These are phyloP conservation scores for Hippophae rhamnoides DNA, from an alignment of 306 rosid species.

Conservation along the genomic window DNA sequence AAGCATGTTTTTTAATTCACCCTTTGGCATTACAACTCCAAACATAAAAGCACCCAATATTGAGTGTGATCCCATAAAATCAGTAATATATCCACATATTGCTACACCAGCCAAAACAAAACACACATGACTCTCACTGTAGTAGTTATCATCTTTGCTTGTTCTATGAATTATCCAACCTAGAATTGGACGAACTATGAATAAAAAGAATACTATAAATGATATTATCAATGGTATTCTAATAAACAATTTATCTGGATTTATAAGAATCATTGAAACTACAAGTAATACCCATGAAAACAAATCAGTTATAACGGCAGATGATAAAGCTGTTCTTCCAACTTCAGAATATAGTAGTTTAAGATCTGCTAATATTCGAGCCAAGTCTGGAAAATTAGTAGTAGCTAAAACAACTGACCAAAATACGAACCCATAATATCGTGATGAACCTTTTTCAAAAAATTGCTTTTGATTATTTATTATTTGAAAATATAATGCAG, in stretches of 20 bases:
- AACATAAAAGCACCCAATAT: slow-evolving; percentile 32
- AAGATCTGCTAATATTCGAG: slow-evolving; percentile 27
- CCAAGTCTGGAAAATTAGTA: slow-evolving; percentile 36
- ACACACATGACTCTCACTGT: slow-evolving; percentile 21
- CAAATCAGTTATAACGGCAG: slow-evolving; percentile 32
- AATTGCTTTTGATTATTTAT: background rate
- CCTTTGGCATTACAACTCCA: slow-evolving; percentile 40
- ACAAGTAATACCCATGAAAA: slow-evolving; percentile 32
- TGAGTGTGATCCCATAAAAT: slow-evolving; percentile 27
- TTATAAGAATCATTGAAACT: slow-evolving; percentile 2
- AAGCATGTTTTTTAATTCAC: slow-evolving; percentile 23
- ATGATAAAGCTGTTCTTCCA: slow-evolving; percentile 29
- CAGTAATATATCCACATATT: slow-evolving; percentile 11
- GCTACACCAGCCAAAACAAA: slow-evolving; percentile 20
- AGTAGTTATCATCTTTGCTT: slow-evolving; percentile 18
- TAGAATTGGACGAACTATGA: slow-evolving; percentile 22
- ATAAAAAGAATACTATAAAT: slow-evolving; percentile 5
- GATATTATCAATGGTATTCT: slow-evolving; percentile 3
- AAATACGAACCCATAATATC: slow-evolving; percentile 14
- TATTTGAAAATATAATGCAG: slow-evolving; percentile 13
- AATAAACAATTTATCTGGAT: slow-evolving; percentile 1
- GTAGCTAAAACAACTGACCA: slow-evolving; percentile 30
- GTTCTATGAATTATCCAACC: slow-evolving; percentile 13
- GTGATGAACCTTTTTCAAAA: background rate
- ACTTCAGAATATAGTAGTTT: slow-evolving; percentile 37